Evolutionary conservation across 345 rosid species (phyloP).

Genomic region (Salix purpurea): DNA sequence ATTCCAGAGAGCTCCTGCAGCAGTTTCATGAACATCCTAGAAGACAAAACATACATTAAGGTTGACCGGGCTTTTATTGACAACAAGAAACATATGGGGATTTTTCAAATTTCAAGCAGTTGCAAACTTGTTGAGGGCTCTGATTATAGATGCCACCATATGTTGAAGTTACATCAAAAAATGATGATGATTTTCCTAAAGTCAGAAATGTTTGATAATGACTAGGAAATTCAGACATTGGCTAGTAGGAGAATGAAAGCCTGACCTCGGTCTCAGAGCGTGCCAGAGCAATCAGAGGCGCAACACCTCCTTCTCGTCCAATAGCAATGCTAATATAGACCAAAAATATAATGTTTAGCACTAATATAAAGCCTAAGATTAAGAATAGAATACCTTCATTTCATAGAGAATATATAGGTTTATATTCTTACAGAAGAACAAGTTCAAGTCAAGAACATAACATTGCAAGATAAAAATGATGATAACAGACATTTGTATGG

Average conservation of each 20-base stretch:
- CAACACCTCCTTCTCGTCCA: slow-evolving; percentile 41
- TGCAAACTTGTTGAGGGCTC: neutral
- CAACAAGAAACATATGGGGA: neutral
- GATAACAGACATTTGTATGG: neutral
- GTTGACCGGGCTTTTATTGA: neutral
- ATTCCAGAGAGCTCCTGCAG: slow-evolving; percentile 54
- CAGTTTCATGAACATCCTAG: slow-evolving; percentile 53
- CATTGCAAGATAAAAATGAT: neutral
- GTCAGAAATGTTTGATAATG: neutral
- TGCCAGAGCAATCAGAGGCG: slow-evolving; percentile 38
- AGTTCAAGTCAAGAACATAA: neutral
- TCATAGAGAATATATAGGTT: neutral
- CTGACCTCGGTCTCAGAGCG: slow-evolving; percentile 30
- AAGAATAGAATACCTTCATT: neutral
- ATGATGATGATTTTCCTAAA: neutral
- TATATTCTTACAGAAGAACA: neutral
- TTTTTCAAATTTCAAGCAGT: neutral
- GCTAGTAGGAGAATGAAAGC: slow-evolving; percentile 5
- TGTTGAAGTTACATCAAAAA: neutral
- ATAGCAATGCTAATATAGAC: slow-evolving; percentile 34
- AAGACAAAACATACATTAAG: neutral
- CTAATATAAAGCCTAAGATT: neutral
- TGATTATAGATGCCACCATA: neutral
- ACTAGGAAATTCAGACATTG: neutral
- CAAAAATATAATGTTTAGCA: neutral